Evolutionary conservation across 2,329 filamentous ascomycete genomes (phyloP).

Genomic region (Talaromyces verruculosus): DNA sequence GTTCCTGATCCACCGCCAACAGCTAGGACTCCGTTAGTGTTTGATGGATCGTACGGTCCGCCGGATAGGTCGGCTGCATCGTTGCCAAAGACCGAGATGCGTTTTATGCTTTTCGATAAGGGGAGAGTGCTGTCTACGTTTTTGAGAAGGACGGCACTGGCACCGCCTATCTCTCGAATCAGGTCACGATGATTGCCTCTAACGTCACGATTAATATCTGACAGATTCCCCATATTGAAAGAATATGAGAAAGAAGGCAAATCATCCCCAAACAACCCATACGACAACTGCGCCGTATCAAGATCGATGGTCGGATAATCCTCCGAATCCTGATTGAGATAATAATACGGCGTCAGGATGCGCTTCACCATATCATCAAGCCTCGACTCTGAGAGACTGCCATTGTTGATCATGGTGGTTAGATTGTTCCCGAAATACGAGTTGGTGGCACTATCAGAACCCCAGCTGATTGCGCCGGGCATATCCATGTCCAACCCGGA

Average conservation of each 20-base stretch:
- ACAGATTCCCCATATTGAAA: conserved; percentile 20
- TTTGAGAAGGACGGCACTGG: conserved; percentile 50
- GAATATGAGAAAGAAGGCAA: conserved; percentile 26
- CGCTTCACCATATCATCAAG: conserved; percentile 50
- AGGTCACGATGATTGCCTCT: conserved; percentile 65
- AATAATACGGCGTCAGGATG: conserved; percentile 50
- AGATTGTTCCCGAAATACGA: conserved; percentile 40
- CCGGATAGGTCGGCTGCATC: conserved; percentile 26
- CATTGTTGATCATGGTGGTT: conserved; percentile 40
- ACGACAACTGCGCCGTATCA: conserved; percentile 14
- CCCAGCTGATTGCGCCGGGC: conserved; percentile 25
- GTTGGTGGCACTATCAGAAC: conserved; percentile 8
- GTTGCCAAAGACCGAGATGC: conserved; percentile 25
- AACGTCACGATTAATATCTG: conserved; percentile 56
- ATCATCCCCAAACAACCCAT: conserved; percentile 10
- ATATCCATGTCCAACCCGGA: conserved; percentile 43
- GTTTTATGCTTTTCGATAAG: conserved; percentile 32
- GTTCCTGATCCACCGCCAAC: conserved; percentile 33
- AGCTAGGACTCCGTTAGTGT: conserved; percentile 17
- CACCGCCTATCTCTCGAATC: conserved; percentile 54
- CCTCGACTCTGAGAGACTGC: conserved; percentile 40
- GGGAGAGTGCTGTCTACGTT: conserved; percentile 54
- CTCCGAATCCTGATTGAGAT: conserved; percentile 43
- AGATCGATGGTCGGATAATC: conserved; percentile 28
- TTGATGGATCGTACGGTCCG: conserved; percentile 24